phyloP scores from a whole-genome alignment of 1,284 basidiomycete species.

The Paramarasmius palmivorus region DNA sequence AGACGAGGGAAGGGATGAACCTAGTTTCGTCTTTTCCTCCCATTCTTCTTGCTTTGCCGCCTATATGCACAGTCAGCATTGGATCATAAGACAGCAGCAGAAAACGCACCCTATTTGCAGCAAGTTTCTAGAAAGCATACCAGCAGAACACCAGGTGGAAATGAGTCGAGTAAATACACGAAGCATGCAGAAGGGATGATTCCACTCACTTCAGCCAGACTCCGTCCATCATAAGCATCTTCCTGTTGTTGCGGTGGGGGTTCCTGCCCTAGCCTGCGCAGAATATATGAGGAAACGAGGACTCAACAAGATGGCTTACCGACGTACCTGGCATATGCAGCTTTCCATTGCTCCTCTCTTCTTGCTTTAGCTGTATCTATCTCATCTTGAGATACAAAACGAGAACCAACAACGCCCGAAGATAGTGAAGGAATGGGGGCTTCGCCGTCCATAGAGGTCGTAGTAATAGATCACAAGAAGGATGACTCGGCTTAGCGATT shows the following conservation, averaged over 20 bases:
- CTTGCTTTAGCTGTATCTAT: slow-evolving; percentile 77
- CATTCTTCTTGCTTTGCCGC: slow-evolving; percentile 91
- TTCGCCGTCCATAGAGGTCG: slow-evolving; percentile 39
- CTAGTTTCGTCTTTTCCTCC: slow-evolving; percentile 90
- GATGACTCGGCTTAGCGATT: background rate
- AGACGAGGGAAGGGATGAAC: slow-evolving; percentile 31
- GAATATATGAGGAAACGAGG: slow-evolving; percentile 10
- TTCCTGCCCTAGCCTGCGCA: slow-evolving; percentile 77
- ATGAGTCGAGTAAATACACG: slow-evolving; percentile 39
- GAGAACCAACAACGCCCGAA: slow-evolving; percentile 67
- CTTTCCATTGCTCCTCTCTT: slow-evolving; percentile 88
- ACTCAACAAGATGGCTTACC: slow-evolving; percentile 7
- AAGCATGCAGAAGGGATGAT: slow-evolving; percentile 15
- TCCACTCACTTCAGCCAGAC: slow-evolving; percentile 81
- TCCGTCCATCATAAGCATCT: slow-evolving; percentile 83
- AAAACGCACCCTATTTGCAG: slow-evolving; percentile 70
- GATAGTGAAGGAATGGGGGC: slow-evolving; percentile 66
- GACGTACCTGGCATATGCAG: slow-evolving; percentile 83
- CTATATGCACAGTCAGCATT: slow-evolving; percentile 39
- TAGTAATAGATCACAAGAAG: background rate
- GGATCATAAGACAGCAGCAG: slow-evolving; percentile 13
- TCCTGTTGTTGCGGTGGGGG: slow-evolving; percentile 78
- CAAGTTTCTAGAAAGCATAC: slow-evolving; percentile 63
- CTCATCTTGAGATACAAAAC: slow-evolving; percentile 79
- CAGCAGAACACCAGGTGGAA: slow-evolving; percentile 35